Percentiles rank a stretch among this genome's conserved stretches.
These are phyloP conservation scores for Phaeosphaeriaceae sp. DNA, from an alignment of 2,329 filamentous ascomycete species.

Conservation along the genomic window DNA sequence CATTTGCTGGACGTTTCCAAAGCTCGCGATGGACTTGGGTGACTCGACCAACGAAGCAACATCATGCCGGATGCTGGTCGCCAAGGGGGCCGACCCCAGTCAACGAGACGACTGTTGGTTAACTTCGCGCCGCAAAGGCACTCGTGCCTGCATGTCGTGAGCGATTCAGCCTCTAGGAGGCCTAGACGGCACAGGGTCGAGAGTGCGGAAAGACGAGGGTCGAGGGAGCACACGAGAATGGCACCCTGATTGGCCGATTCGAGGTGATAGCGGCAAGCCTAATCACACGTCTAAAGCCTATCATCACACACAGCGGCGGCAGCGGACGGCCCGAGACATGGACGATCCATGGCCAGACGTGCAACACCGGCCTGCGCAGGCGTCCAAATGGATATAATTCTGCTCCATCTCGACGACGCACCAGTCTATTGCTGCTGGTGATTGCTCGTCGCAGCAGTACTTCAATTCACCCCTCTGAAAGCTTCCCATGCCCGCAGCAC, in stretches of 20 bases:
- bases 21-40: constrained; percentile 34
- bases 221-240: constrained; percentile 15
- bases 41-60: constrained; percentile 37
- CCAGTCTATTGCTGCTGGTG: constrained; percentile 8
- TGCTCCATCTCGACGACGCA: constrained; percentile 2
- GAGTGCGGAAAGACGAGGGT: constrained; percentile 28
- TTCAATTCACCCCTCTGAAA: background rate
- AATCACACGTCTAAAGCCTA: constrained; percentile 32
- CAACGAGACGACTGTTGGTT: constrained; percentile 39
- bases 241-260: constrained; percentile 23
- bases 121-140: constrained; percentile 40
- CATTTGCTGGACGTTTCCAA: constrained; percentile 36
- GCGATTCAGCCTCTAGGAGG: constrained; percentile 35
- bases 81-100: constrained; percentile 36
- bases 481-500: background rate
- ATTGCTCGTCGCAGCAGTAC: constrained; percentile 19
- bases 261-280: constrained; percentile 27
- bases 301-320: constrained; percentile 27
- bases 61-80: constrained; percentile 36
- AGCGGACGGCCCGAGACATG: constrained; percentile 35
- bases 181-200: constrained; percentile 27
- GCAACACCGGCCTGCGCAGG: constrained; percentile 12
- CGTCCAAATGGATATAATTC: constrained; percentile 18
- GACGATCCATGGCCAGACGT: constrained; percentile 20
- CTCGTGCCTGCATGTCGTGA: constrained; percentile 45